Conservation (phyloP, 768 basidiomycete genomes). For the Mycena haematopus region DNA sequence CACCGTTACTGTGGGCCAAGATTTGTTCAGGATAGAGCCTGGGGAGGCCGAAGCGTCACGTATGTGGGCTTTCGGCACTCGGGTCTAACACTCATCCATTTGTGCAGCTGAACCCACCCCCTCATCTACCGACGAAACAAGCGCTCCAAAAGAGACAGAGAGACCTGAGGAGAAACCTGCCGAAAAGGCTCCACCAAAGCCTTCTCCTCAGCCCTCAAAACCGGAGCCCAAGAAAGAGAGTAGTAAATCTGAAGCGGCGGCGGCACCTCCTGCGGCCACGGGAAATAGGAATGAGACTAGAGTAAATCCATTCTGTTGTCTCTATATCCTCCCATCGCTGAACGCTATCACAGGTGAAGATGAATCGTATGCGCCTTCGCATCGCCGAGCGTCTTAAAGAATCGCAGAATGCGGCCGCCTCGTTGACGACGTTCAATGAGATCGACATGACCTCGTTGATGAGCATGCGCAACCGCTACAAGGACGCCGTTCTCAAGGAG, state of each 20-base stretch:
- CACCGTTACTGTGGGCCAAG: slow-evolving; percentile 94
- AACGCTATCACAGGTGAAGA: slow-evolving; percentile 76
- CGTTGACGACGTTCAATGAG: slow-evolving; percentile 98
- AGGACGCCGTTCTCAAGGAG: slow-evolving; percentile 87
- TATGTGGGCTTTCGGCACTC: slow-evolving; percentile 36
- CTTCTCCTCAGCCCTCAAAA: slow-evolving; percentile 29
- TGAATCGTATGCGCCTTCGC: slow-evolving; percentile 97
- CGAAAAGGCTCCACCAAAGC: slow-evolving; percentile 41
- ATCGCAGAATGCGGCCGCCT: slow-evolving; percentile 96
- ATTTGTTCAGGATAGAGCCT: slow-evolving; percentile 88
- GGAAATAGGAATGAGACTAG: slow-evolving; percentile 83
- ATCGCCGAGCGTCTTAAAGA: slow-evolving; percentile 98
- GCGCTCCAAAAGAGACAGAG: slow-evolving; percentile 47
- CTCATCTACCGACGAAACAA: slow-evolving; percentile 35
- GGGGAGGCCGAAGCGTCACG: slow-evolving; percentile 64
- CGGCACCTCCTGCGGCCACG: slow-evolving; percentile 39
- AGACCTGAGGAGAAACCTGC: slow-evolving; percentile 48
- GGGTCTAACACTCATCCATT: neutral
- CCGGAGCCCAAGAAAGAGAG: slow-evolving; percentile 36
- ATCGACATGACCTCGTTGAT: slow-evolving; percentile 98
- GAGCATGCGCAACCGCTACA: slow-evolving; percentile 92
- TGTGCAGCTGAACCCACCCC: slow-evolving; percentile 36
- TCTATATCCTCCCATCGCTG: neutral
- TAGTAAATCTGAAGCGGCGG: slow-evolving; percentile 31
- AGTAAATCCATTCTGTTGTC: slow-evolving; percentile 44